Base-by-base conservation (phyloP, 768 basidiomycete species). In the Clavulina sp. region DNA sequence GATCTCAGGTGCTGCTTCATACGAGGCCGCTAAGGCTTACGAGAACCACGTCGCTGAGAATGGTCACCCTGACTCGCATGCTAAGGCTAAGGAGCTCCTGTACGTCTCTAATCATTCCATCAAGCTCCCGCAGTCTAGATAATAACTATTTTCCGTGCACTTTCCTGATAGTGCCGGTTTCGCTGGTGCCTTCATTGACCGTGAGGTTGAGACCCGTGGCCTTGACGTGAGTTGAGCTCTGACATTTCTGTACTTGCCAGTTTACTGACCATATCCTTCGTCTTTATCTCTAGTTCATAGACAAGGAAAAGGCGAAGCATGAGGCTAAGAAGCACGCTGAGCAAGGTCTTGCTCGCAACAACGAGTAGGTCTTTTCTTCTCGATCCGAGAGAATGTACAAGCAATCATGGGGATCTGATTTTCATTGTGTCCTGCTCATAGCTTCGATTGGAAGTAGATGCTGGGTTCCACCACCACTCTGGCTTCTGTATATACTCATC, bases 231-330 rank as follows among this genome's bases (percentile, higher is more conserved):
- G n/a, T n/a, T n/a, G n/a, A n/a, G n/a, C n/a, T n/a, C n/a, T n/a
- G n/a, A n/a, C n/a, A n/a, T n/a, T n/a, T n/a, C n/a, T n/a, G n/a
- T n/a, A n/a, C n/a, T n/a, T n/a, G n/a, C n/a, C n/a, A n/a, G n/a
- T n/a, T n/a, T n/a, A n/a, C n/a, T n/a, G n/a, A n/a, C n/a, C n/a
- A n/a, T n/a, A n/a, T n/a, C n/a, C n/a, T n/a, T n/a, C n/a, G n/a
- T n/a, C n/a, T n/a, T n/a, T n/a, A n/a, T n/a, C n/a, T n/a, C n/a
- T n/a, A n/a, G n/a, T 7, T 5, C 48, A 7, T 29, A 13, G 31
- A 49, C 48, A 52, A 40, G 56, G 54, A 24, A 51, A 56, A 48
- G 54, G 51, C 24, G 24, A 54, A 33, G 52, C 57, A 21, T 53
- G 34, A 19, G 23, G 52, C 52, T 57, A 52, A 44, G 54, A 23